Evolutionary conservation across 225 moss, liverwort and hornwort species (phyloP).

Genomic region (Marchantia paleacea): DNA sequence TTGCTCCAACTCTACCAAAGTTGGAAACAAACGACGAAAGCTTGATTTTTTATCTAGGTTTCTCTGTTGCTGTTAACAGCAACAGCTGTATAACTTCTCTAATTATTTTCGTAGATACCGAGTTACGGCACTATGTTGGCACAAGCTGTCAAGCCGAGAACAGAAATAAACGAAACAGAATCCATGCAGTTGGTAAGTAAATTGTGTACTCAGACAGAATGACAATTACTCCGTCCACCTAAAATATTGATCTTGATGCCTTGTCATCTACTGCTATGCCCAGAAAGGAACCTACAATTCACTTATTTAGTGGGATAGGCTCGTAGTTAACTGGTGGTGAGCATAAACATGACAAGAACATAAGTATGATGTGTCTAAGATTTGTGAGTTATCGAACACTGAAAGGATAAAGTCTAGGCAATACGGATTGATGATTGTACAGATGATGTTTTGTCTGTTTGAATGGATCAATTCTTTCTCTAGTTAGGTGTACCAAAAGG

Average conservation of each 20-base stretch:
- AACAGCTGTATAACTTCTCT: not conserved
- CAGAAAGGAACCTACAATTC: not conserved
- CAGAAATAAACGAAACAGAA: conserved; percentile 42
- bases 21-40: not conserved
- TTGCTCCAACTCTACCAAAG: no score
- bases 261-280: not conserved
- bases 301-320: not conserved
- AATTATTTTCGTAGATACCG: not conserved
- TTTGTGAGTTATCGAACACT: not conserved
- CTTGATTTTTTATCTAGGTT: not conserved
- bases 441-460: not conserved
- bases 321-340: not conserved
- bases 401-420: not conserved
- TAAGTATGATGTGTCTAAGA: not conserved
- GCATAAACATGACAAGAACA: not conserved
- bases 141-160: conserved; percentile 30
- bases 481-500: not conserved
- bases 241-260: not conserved
- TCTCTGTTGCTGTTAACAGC: not conserved
- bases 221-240: not conserved
- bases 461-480: not conserved
- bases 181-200: conserved; percentile 53
- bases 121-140: not conserved
- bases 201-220: not conserved
- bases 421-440: not conserved